Evolutionary conservation across 495 filamentous ascomycete species (phyloP), one percentile per base, ranked within the genome.

Genomic region (Thozetella sp.): DNA sequence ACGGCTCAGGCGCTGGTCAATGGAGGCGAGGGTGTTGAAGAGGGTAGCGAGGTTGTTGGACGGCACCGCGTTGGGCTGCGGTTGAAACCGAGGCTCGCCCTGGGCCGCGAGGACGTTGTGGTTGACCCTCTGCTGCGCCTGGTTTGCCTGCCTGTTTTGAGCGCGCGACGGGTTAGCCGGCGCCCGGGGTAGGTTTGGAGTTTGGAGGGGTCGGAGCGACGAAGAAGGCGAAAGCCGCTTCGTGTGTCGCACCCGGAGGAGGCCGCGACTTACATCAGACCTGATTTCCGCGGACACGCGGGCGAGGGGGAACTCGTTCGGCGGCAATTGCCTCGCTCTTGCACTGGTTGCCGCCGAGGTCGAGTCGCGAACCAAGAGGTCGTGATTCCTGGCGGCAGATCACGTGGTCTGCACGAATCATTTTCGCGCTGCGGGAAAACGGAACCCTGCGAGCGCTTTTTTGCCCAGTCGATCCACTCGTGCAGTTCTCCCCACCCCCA

Each of bases 401-500:
- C 67, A 70, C 67, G 67, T 70, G 67, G 43, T 65, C 67, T 70
- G 67, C 67, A 67, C 63, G 65, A 70, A 67, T 67, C 51, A 66
- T 25, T 26, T 3, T 24, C 23, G 56, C 45, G 57, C 67, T 70
- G 67, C 65, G 61, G 67, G 65, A 66, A 70, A 59, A 60, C 54
- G 51, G 58, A 53, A 53, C 37, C 17, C n/a, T 30, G 43, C 22
- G 23, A 13, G 59, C 51, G 55, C 45, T 51, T 55, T 34, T 25
- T 19, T n/a, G 55, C 51, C 52, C 61, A 17, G 30, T 58, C 37
- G 25, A 54, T 26, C 9, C 27, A 55, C 23, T 51, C 25, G 6
- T 2, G 10, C 51, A 17, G 30, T n/a, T n/a, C n/a, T 58, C 30
- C 54, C 11, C 34, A 13, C 17, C 20, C 48, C n/a, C 25, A 30